These are phyloP conservation scores for Eucalyptus melliodora DNA, from an alignment of 345 rosid genomes.

Conservation along the genomic window DNA sequence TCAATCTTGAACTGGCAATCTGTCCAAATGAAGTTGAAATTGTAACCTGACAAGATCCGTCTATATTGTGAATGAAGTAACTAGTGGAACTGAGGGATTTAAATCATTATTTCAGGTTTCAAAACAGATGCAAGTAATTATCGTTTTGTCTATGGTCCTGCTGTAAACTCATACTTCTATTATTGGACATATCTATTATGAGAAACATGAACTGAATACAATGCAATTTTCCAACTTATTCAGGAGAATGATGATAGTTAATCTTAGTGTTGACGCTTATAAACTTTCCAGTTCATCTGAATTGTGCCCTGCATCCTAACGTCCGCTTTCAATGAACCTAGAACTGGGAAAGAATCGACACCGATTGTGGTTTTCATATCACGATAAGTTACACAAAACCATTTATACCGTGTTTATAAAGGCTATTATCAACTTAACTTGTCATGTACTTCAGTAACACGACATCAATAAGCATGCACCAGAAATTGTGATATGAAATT, in stretches of 20 bases:
- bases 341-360: background rate
- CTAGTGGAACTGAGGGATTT: background rate
- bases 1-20: slow-evolving; percentile 16
- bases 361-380: background rate
- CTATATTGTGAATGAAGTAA: background rate
- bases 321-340: background rate
- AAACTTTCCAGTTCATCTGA: background rate
- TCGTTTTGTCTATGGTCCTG: background rate
- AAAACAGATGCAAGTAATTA: background rate
- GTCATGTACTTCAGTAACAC: background rate
- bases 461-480: background rate
- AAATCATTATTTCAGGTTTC: background rate
- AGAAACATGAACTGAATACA: background rate
- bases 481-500: background rate
- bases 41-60: background rate
- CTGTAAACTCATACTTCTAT: background rate
- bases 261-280: background rate
- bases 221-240: background rate
- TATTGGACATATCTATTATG: background rate
- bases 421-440: background rate
- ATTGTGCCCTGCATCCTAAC: background rate
- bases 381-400: background rate
- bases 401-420: background rate
- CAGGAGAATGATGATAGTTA: background rate
- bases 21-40: slow-evolving; percentile 4